phyloP scores from a whole-genome alignment of 108 stramenopile species.

The Cyclotella atomus region DNA sequence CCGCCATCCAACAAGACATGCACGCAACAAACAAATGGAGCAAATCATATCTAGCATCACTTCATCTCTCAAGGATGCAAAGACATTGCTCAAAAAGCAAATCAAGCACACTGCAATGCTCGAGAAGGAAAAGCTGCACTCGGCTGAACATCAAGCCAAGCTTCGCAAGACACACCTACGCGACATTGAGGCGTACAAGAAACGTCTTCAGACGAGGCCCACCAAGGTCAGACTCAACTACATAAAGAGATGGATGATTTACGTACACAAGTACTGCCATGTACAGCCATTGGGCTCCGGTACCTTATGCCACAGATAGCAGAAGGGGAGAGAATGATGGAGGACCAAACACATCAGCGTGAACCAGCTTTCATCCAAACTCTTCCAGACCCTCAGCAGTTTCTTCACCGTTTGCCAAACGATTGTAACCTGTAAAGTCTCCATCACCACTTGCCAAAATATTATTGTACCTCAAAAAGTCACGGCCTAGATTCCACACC shows the following conservation, averaged over 20 bases:
- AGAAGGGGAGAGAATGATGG: conserved; percentile 88
- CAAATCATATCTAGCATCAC: not conserved
- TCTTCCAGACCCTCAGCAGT: conserved; percentile 96
- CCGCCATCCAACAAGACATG: not conserved
- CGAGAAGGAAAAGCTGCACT: conserved; percentile 6
- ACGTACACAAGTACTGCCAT: conserved; percentile 62
- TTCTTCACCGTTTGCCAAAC: conserved; percentile 92
- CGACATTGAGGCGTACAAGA: conserved; percentile 11
- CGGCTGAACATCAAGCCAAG: not conserved
- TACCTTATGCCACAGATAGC: conserved; percentile 87
- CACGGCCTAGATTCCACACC: conserved; percentile 86
- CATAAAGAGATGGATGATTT: conserved; percentile 21
- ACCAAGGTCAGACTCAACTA: not conserved
- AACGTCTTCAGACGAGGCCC: not conserved
- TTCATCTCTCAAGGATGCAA: conserved; percentile 14
- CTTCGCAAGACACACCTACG: not conserved
- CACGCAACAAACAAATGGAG: conserved; percentile 8
- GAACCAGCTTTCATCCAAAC: conserved; percentile 98
- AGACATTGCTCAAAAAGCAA: conserved; percentile 6
- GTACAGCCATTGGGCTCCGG: conserved; percentile 89
- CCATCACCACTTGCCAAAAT: too few species aligned
- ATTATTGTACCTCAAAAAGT: conserved; percentile 88
- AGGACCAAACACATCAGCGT: conserved; percentile 97
- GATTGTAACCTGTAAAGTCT: too few species aligned
- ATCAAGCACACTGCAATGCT: not conserved